phyloP scores from a whole-genome alignment of 495 filamentous ascomycete species.

The Trichocladium antarcticum region DNA sequence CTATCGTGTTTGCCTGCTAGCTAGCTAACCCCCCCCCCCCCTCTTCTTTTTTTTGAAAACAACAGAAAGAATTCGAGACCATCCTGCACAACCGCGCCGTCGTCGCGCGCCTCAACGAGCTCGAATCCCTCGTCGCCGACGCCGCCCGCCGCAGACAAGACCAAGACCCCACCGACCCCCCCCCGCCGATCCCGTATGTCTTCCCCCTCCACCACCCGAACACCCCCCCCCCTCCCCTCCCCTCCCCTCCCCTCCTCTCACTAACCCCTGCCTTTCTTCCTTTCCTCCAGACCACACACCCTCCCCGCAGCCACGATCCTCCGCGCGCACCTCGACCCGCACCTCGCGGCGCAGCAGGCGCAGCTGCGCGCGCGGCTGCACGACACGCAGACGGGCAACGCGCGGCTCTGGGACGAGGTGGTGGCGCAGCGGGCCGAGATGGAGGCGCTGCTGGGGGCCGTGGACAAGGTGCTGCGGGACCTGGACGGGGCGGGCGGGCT shows the following conservation, averaged over 20 bases:
- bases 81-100: constrained; percentile 63
- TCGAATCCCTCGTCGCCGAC: constrained; percentile 65
- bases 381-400: constrained; percentile 53
- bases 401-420: constrained; percentile 48
- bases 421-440: constrained; percentile 63
- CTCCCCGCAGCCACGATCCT: constrained; percentile 58
- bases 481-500: constrained; percentile 51
- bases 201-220: constrained; percentile 2
- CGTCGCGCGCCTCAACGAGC: constrained; percentile 63
- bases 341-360: constrained; percentile 49
- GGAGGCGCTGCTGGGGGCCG: constrained; percentile 48
- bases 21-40: too few relatives aligned
- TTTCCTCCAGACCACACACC: constrained; percentile 54
- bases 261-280: not conserved
- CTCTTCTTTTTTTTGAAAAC: too few relatives aligned
- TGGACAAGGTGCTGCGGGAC: constrained; percentile 60
- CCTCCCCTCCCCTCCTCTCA: not conserved
- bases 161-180: constrained; percentile 27
- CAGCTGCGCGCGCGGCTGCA: constrained; percentile 52
- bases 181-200: constrained; percentile 39
- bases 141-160: constrained; percentile 50
- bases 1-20: too few relatives aligned
- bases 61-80: constrained; percentile 60
- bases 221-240: not conserved
- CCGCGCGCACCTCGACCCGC: constrained; percentile 58